Evolutionary conservation across 2,329 filamentous ascomycete species (phyloP), one percentile per base, ranked within the genome.

Genomic region (Cladophialophora immunda): DNA sequence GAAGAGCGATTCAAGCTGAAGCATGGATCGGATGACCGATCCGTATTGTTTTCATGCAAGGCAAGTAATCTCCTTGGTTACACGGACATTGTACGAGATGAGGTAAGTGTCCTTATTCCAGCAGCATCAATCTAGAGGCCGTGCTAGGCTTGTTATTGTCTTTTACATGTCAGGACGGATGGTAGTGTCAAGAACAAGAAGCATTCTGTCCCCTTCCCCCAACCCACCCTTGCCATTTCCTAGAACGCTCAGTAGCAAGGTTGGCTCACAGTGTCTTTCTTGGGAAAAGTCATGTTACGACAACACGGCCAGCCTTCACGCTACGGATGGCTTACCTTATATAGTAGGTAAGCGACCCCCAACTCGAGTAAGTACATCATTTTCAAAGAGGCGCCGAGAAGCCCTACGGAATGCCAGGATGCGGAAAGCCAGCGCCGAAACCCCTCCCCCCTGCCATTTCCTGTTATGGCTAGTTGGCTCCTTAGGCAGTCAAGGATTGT

Each of bases 301-400:
- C 11, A 38, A 8, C 11, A 15, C n/a, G n/a, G n/a, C n/a, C n/a
- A n/a, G n/a, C n/a, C n/a, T n/a, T 11, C 4, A 34, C 11, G 45
- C 45, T 50, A n/a, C 45, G 11, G 19, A 7, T 50, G 19, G 45
- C 45, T 50, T 50, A 25, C 45, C 45, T 50, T 25, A 50, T 50
- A 4, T 19, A 50, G 45, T 50, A 50, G 45, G 45, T 50, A 50
- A 50, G 45, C 45, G 11, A 25, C n/a, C 45, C 15, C 45, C 45
- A 25, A 50, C 17, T 50, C 22, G 45, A 50, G 45, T 19, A 50
- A 50, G 45, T 7, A 25, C 19, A 25, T 41, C 45, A 22, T 19
- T 45, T 45, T 22, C 38, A 19, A 22, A 45, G 19, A 22, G 38
- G 38, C n/a, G 38, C 45, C 19, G 19, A 25, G 45, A 50, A 50